Evolutionary conservation across 2,329 filamentous ascomycete species (phyloP).

Genomic region (Westerdykella sp.): DNA sequence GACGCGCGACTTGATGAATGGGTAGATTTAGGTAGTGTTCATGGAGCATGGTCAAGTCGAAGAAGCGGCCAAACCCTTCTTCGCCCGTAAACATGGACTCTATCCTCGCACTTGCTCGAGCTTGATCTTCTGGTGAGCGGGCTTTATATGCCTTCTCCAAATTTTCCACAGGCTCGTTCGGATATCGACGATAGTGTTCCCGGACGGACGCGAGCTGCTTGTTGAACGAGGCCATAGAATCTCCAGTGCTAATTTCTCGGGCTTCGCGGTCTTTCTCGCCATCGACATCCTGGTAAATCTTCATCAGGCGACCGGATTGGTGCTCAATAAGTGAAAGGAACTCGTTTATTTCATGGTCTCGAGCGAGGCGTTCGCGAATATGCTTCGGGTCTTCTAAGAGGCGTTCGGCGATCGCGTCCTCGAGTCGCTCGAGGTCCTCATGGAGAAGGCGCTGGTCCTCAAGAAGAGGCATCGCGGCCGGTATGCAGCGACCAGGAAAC

Average conservation of each 20-base stretch:
- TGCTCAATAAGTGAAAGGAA: slow-evolving; percentile 82
- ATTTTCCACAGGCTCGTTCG: slow-evolving; percentile 92
- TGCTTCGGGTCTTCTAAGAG: slow-evolving; percentile 83
- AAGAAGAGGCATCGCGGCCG: slow-evolving; percentile 58
- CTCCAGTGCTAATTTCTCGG: slow-evolving; percentile 74
- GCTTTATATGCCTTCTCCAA: slow-evolving; percentile 86
- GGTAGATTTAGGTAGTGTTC: slow-evolving; percentile 88
- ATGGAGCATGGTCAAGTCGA: slow-evolving; percentile 78
- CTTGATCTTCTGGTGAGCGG: slow-evolving; percentile 56
- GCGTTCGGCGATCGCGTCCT: slow-evolving; percentile 88
- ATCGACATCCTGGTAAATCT: slow-evolving; percentile 76
- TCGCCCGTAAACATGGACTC: slow-evolving; percentile 94
- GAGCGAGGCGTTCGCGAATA: slow-evolving; percentile 79
- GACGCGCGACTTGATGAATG: slow-evolving; percentile 59
- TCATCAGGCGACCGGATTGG: slow-evolving; percentile 73
- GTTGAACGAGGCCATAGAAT: slow-evolving; percentile 88
- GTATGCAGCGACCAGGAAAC: background rate
- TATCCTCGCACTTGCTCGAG: slow-evolving; percentile 60
- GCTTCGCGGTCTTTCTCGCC: slow-evolving; percentile 71
- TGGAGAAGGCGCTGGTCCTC: slow-evolving; percentile 93
- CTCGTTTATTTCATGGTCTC: slow-evolving; percentile 85
- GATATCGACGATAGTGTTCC: slow-evolving; percentile 82
- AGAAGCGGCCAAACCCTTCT: slow-evolving; percentile 85
- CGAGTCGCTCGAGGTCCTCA: slow-evolving; percentile 92
- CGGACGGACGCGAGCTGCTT: slow-evolving; percentile 75